Evolutionary conservation across 108 stramenopile genomes (phyloP), one percentile per base, ranked within the genome.

Genomic region (Aurantiochytrium sp.): DNA sequence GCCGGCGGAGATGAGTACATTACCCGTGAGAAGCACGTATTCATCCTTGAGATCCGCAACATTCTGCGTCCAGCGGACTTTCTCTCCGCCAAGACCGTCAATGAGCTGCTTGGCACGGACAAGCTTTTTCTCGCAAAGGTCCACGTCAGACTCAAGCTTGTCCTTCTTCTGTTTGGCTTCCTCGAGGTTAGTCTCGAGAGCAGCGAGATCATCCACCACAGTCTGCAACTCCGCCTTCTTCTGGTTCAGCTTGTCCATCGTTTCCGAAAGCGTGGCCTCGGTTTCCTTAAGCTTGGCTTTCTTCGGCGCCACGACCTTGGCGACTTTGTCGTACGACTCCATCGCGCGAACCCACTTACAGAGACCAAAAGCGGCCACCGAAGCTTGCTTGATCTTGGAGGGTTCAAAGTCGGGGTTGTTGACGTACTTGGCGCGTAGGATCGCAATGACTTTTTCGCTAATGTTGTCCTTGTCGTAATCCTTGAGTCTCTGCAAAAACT

Each of bases 281-380:
- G 94, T 93, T 72, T 95, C 93, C 6, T 89, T 90, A 25, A 95
- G 72, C 35, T 92, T 88, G 19, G 92, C 91, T n/a, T 92, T 90
- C 94, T 95, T 95, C 35, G 94, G 94, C 73, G 94, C 94, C 43
- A 95, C 94, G 45, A 93, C 92, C 25, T 93, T 59, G 19, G 94
- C 90, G 2, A 95, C 94, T 25, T 87, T 89, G 69, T 95, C 92
- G 92, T 94, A 95, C 72, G 92, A 92, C 57, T 94, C 91, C 94
- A 95, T 95, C 5, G 94, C 94, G 5, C 93, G 91, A 51, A 93
- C 92, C 94, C 94, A 95, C 72, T 93, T 72, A 89, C 93, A 94
- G 88, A 95, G 93, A 49, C 93, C 94, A 49, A 90, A 91, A 90
- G 93, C 94, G 4, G 94, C 94, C 58, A 89, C 91, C 5, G 94